Conservation (phyloP, 2,329 filamentous ascomycete genomes). For the Cryphonectria parasitica region DNA sequence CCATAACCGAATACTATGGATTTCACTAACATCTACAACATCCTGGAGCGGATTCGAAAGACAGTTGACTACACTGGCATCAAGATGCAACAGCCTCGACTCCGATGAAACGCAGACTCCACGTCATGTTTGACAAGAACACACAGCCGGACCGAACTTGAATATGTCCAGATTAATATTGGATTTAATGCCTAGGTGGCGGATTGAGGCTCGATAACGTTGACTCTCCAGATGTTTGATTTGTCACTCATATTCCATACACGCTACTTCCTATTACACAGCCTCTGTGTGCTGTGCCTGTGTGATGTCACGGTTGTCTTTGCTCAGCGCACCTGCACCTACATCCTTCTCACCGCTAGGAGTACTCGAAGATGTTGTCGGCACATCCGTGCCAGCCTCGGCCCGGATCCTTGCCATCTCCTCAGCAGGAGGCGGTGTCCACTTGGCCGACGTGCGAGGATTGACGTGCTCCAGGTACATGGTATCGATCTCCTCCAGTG, state of each 20-base stretch:
- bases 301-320: background rate
- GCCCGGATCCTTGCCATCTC: conserved; percentile 48
- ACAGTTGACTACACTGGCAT: too few relatives aligned
- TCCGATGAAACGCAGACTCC: too few relatives aligned
- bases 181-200: background rate
- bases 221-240: background rate
- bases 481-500: conserved; percentile 78
- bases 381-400: conserved; percentile 44
- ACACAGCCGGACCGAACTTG: background rate
- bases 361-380: background rate
- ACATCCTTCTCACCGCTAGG: background rate
- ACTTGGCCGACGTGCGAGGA: conserved; percentile 65
- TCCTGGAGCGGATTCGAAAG: too few relatives aligned
- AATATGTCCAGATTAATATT: background rate
- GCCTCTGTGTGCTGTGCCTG: conserved; percentile 17
- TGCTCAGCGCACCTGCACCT: background rate
- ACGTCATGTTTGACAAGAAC: background rate
- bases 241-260: background rate
- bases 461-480: conserved; percentile 72
- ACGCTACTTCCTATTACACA: background rate
- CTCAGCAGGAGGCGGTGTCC: conserved; percentile 50
- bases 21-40: too few relatives aligned
- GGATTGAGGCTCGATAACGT: too few relatives aligned
- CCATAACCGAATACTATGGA: too few relatives aligned
- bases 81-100: background rate